Conservation (phyloP, 768 basidiomycete genomes). For the Boletus subparvulus region DNA sequence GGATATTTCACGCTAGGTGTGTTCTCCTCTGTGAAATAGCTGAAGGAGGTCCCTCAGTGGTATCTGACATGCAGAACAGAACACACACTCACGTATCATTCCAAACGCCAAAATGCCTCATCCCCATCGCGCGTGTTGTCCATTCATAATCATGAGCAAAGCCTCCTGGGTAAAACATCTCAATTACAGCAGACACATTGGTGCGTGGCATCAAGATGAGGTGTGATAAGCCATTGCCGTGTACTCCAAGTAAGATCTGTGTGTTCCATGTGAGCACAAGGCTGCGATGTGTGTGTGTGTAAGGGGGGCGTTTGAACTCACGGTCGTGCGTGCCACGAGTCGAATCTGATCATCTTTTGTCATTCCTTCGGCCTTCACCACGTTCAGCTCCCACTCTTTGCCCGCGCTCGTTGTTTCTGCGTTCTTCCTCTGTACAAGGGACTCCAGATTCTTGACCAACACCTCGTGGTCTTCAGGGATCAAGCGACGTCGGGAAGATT, state of each 20-base stretch:
- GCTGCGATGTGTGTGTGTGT: not conserved
- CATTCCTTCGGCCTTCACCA: conserved; percentile 63
- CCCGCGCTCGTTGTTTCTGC: conserved; percentile 16
- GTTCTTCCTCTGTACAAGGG: conserved; percentile 44
- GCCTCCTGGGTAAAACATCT: conserved; percentile 78
- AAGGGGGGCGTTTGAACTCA: conserved; percentile 33
- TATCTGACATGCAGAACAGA: not conserved
- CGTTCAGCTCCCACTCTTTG: conserved; percentile 56
- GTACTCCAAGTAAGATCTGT: conserved; percentile 69
- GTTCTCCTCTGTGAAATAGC: conserved; percentile 29
- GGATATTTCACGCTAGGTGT: conserved; percentile 65
- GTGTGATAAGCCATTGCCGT: conserved; percentile 82
- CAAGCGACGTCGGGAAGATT: conserved; percentile 52
- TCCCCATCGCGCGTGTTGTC: conserved; percentile 71
- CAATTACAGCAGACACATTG: conserved; percentile 76
- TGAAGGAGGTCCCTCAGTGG: conserved; percentile 4
- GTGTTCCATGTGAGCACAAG: conserved; percentile 1
- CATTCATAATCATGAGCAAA: conserved; percentile 89
- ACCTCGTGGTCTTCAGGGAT: conserved; percentile 53
- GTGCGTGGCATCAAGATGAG: conserved; percentile 83
- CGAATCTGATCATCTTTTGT: conserved; percentile 74
- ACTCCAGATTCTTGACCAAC: conserved; percentile 52
- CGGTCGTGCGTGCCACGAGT: conserved; percentile 66
- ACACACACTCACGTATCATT: conserved; percentile 62
- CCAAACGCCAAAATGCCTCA: conserved; percentile 77